Conservation (phyloP, 345 rosid species). For the Pseudoturritis turrita region DNA sequence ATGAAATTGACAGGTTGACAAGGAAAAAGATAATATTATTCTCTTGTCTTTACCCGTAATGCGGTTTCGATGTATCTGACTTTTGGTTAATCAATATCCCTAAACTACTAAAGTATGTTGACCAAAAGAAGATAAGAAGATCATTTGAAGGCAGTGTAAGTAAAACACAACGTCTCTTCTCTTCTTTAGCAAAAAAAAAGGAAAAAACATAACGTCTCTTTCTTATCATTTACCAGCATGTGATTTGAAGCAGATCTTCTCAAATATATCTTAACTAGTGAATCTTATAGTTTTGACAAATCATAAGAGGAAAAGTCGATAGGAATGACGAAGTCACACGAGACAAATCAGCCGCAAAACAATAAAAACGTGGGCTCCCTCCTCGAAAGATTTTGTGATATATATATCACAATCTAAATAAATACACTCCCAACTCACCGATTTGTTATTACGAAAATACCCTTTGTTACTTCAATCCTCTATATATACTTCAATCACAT, state of each 20-base stretch:
- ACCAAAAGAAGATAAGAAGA: neutral
- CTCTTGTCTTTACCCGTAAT: no score
- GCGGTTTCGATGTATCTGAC: no score
- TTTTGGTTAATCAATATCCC: no score
- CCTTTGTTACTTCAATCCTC: neutral
- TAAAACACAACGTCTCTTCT: no score
- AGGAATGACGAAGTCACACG: neutral
- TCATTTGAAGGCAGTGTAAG: neutral
- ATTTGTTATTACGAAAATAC: neutral
- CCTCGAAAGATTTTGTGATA: neutral
- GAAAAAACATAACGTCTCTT: neutral
- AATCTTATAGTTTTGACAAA: neutral
- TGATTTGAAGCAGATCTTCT: neutral
- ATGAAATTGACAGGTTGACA: neutral
- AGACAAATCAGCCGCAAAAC: conserved; percentile 27
- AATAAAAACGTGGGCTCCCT: conserved; percentile 28
- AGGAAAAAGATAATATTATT: neutral
- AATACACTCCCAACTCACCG: neutral
- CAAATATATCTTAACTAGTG: neutral
- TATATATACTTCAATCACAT: conserved; percentile 9
- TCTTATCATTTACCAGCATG: neutral
- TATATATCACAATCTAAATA: neutral
- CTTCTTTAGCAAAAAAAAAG: no score
- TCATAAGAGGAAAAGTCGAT: conserved; percentile 9
- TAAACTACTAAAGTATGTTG: no score